A percentile compares a stretch with the other conserved stretches of the same genome.
phyloP scores from a whole-genome alignment of 257 asterid species.

The Solanum chiquidenum region DNA sequence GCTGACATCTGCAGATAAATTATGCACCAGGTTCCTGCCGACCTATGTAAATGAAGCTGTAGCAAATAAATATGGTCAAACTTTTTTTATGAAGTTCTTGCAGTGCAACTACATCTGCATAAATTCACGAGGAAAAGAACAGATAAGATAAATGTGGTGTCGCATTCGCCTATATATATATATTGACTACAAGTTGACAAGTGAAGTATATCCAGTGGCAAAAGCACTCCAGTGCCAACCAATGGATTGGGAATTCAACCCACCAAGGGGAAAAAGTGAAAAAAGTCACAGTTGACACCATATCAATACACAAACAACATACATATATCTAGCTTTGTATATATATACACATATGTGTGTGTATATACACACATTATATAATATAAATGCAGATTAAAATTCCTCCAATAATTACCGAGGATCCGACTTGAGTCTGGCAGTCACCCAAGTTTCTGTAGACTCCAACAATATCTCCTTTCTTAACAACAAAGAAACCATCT shows the following conservation, averaged over 20 bases:
- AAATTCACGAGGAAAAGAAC: neutral
- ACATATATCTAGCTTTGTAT: neutral
- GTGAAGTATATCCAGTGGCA: neutral
- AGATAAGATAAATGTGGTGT: neutral
- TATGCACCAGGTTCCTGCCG: neutral
- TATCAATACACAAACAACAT: neutral
- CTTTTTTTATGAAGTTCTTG: neutral
- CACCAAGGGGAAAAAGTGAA: neutral
- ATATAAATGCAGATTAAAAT: neutral
- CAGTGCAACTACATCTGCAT: neutral
- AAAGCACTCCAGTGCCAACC: neutral
- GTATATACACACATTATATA: neutral
- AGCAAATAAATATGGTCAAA: neutral
- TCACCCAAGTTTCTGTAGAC: constrained; percentile 87
- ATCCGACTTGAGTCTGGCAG: constrained; percentile 95
- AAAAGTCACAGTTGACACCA: neutral
- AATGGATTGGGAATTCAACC: neutral
- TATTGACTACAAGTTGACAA: neutral
- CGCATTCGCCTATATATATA: neutral
- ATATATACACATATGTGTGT: neutral
- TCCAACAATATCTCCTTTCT: constrained; percentile 89
- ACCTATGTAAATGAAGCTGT: neutral
- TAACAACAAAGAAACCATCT: constrained; percentile 84
- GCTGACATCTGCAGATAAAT: neutral
- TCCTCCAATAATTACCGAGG: constrained; percentile 51